Evolutionary conservation across 139 green algal species (phyloP).

Genomic region (Coelastrella sp.): DNA sequence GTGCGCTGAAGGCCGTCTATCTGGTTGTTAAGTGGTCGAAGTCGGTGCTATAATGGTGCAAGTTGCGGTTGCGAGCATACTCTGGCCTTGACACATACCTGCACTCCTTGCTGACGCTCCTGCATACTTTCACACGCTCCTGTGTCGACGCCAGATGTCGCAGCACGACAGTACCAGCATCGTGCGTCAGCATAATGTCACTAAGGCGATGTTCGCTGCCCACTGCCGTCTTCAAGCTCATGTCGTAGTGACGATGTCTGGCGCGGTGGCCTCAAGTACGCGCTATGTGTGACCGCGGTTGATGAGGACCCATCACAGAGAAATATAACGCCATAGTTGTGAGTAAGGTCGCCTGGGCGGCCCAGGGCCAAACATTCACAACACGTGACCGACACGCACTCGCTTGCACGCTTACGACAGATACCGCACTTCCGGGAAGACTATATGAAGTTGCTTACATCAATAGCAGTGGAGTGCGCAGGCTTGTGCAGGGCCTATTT

Average conservation of each 20-base stretch:
- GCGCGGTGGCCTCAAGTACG: too few species aligned
- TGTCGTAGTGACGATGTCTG: neutral
- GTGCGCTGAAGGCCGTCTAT: neutral
- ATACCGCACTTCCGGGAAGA: too few species aligned
- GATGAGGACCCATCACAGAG: too few species aligned
- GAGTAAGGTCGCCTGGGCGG: too few species aligned
- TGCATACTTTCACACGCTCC: conserved; percentile 22
- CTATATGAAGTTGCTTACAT: too few species aligned
- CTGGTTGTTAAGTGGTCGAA: neutral
- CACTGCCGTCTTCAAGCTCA: neutral
- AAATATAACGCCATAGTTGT: too few species aligned
- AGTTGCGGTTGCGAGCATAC: neutral
- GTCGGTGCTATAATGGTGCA: neutral
- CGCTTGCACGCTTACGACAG: too few species aligned
- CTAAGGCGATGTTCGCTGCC: neutral
- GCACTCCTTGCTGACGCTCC: conserved; percentile 35
- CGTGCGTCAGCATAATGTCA: neutral
- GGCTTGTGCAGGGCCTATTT: too few species aligned
- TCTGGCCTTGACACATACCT: neutral
- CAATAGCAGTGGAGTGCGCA: too few species aligned
- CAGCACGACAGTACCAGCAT: conserved; percentile 22
- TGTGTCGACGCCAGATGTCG: conserved; percentile 25
- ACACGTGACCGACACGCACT: too few species aligned
- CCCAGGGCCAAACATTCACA: too few species aligned
- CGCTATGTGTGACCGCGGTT: too few species aligned